Percentiles rank a stretch among this genome's conserved stretches.
Conservation (phyloP, 1,284 basidiomycete genomes). For the Pseudozyma sp. region DNA sequence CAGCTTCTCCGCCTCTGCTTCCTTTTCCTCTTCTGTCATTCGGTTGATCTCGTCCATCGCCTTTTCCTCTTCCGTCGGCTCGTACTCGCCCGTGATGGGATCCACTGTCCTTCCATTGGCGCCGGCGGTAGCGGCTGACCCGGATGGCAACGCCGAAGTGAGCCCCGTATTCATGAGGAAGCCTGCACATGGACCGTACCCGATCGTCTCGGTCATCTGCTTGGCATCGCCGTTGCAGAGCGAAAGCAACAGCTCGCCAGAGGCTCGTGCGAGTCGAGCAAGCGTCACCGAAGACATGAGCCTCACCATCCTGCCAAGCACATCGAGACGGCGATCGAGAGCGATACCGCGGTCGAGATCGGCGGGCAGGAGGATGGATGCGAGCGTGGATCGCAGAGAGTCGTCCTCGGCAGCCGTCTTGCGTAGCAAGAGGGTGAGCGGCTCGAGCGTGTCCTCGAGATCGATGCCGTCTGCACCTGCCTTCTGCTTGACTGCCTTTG, state of each 20-base stretch:
- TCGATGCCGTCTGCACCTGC: constrained; percentile 46
- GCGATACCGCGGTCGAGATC: constrained; percentile 49
- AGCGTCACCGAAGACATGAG: constrained; percentile 55
- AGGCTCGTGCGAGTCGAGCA: constrained; percentile 45
- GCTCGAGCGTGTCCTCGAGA: constrained; percentile 53
- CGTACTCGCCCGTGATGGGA: constrained; percentile 59
- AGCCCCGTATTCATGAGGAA: constrained; percentile 53
- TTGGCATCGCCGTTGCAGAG: constrained; percentile 46
- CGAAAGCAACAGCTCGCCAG: constrained; percentile 56
- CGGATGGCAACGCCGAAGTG: constrained; percentile 43
- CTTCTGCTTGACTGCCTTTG: constrained; percentile 24
- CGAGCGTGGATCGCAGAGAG: constrained; percentile 17
- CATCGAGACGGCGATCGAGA: constrained; percentile 49
- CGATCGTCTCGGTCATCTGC: constrained; percentile 49
- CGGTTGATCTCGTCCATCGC: constrained; percentile 39
- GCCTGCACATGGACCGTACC: constrained; percentile 62
- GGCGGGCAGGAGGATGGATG: constrained; percentile 33
- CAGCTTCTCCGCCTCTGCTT: constrained; percentile 57
- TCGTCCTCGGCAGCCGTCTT: constrained; percentile 50
- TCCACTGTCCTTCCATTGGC: constrained; percentile 38
- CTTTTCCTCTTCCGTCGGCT: constrained; percentile 41
- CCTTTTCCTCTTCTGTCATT: constrained; percentile 60
- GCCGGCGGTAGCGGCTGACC: background rate
- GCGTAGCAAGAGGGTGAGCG: constrained; percentile 51
- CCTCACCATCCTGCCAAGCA: constrained; percentile 50